Percentiles rank a stretch among this genome's conserved stretches.
These are phyloP conservation scores for Mycena epipterygia DNA, from an alignment of 768 basidiomycete species.

Conservation along the genomic window DNA sequence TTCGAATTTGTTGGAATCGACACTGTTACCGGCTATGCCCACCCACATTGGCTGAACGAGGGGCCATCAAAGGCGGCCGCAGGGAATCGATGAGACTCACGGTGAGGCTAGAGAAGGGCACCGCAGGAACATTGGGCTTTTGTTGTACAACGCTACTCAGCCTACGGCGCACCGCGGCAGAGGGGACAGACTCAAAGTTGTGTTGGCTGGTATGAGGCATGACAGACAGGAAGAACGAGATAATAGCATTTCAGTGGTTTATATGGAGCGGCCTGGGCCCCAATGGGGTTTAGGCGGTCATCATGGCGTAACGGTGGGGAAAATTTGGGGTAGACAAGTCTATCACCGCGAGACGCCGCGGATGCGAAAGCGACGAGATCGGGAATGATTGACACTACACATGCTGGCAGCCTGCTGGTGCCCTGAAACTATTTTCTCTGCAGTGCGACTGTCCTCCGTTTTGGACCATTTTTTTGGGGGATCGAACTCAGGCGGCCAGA, in stretches of 20 bases:
- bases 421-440: too few relatives aligned
- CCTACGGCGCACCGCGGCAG: slow-evolving; percentile 73
- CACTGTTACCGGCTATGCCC: slow-evolving; percentile 75
- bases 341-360: too few relatives aligned
- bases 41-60: slow-evolving; percentile 87
- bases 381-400: too few relatives aligned
- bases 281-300: slow-evolving; percentile 4
- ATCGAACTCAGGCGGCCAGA: too few relatives aligned
- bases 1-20: slow-evolving; percentile 76
- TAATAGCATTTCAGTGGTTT: background rate
- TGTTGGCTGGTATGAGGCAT: slow-evolving; percentile 40
- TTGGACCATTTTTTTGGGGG: too few relatives aligned
- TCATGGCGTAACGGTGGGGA: background rate
- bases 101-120: slow-evolving; percentile 73
- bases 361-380: too few relatives aligned
- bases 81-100: slow-evolving; percentile 57
- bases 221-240: background rate
- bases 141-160: slow-evolving; percentile 61
- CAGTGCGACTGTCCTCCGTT: too few relatives aligned
- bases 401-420: too few relatives aligned
- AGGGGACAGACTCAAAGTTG: slow-evolving; percentile 74
- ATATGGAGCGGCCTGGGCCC: slow-evolving; percentile 5
- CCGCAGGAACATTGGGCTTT: slow-evolving; percentile 68
- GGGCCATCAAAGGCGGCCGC: slow-evolving; percentile 35
- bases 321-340: too few relatives aligned